phyloP scores from a whole-genome alignment of 176 grass and related monocot genomes.

The Elymus sibiricus region DNA sequence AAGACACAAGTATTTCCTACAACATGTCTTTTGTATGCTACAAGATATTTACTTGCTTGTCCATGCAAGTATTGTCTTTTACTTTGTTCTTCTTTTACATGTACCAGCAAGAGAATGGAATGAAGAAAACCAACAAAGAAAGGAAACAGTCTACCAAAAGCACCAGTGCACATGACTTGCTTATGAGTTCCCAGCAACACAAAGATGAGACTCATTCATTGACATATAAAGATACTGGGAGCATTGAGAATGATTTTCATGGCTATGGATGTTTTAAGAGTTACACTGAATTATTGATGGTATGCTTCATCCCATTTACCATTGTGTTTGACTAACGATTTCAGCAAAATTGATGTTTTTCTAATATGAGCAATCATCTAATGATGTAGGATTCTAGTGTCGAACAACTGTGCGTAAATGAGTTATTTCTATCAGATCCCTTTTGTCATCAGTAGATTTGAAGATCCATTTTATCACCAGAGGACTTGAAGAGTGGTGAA shows the following conservation, averaged over 20 bases:
- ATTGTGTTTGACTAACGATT: background rate
- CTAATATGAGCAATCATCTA: no score
- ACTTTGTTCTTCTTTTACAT: no score
- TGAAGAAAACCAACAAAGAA: background rate
- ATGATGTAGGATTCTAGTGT: no score
- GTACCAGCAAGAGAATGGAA: background rate
- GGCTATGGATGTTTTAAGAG: background rate
- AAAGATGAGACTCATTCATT: background rate
- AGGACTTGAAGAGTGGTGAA: background rate
- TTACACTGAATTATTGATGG: background rate
- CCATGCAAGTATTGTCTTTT: no score
- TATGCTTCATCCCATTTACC: background rate
- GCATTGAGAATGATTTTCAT: background rate
- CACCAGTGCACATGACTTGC: background rate
- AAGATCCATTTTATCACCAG: background rate
- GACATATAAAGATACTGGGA: background rate
- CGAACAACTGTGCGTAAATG: no score
- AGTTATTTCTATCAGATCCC: no score
- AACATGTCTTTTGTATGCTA: no score
- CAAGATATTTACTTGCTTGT: no score
- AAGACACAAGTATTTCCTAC: no score
- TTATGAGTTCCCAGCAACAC: background rate
- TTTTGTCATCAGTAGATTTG: no score
- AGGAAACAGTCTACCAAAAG: background rate
- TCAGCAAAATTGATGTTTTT: background rate